Conservation (phyloP, 2,329 filamentous ascomycete genomes). For the Curvularia eragrostidis region DNA sequence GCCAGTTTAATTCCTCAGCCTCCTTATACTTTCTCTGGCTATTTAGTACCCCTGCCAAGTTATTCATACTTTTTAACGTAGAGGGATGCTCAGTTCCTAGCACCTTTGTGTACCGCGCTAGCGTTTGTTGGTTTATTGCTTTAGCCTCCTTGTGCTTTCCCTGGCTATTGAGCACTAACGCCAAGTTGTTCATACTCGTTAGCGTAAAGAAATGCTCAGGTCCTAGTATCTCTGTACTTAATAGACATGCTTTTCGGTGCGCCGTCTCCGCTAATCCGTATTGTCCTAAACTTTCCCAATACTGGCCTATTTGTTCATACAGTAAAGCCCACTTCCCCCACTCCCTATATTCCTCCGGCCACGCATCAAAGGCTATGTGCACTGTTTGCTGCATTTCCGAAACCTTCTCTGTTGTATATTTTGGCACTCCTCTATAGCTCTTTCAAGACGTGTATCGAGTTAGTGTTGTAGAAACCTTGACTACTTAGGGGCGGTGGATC, state of each 20-base stretch:
- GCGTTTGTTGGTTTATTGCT: background rate
- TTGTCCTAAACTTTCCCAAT: background rate
- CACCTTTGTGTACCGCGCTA: constrained; percentile 4
- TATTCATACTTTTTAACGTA: background rate
- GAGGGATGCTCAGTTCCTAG: constrained; percentile 7
- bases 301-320: background rate
- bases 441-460: background rate
- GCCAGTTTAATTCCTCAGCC: background rate
- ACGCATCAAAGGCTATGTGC: background rate
- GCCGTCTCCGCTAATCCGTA: background rate
- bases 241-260: background rate
- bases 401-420: background rate
- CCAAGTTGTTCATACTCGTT: background rate
- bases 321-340: background rate
- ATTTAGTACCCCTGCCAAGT: background rate
- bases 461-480: background rate
- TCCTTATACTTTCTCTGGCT: constrained; percentile 1
- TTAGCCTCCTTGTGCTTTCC: constrained; percentile 1
- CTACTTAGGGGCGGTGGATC: background rate
- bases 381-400: background rate
- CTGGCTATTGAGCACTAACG: background rate
- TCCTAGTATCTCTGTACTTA: constrained; percentile 10
- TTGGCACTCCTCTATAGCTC: background rate
- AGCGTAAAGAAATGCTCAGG: background rate
- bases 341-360: background rate